These are phyloP conservation scores for Amauroascus verrucosus DNA, from an alignment of 2,329 filamentous ascomycete species.

Conservation along the genomic window DNA sequence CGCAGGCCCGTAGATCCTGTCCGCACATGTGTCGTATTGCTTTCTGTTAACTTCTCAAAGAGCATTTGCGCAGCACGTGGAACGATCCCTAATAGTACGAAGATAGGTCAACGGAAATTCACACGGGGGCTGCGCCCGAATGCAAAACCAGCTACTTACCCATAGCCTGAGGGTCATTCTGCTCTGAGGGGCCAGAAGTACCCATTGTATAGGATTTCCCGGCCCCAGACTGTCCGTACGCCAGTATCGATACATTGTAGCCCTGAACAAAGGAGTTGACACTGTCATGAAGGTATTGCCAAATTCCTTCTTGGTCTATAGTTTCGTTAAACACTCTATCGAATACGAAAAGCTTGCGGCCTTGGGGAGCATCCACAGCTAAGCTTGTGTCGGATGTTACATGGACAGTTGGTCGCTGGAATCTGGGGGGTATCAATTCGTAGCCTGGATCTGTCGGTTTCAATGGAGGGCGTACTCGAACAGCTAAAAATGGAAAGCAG, in stretches of 20 bases:
- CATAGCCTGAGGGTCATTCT: constrained; percentile 60
- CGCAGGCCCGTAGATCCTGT: constrained; percentile 66
- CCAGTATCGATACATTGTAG: constrained; percentile 95
- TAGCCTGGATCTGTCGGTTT: constrained; percentile 77
- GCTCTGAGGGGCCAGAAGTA: constrained; percentile 74
- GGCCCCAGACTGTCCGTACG: constrained; percentile 93
- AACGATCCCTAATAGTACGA: constrained; percentile 63
- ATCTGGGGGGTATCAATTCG: constrained; percentile 90
- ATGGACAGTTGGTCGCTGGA: constrained; percentile 85
- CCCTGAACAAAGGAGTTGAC: constrained; percentile 84
- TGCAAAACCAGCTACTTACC: constrained; percentile 46
- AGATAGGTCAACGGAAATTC: background rate
- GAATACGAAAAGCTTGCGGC: constrained; percentile 91
- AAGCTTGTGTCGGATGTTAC: constrained; percentile 76
- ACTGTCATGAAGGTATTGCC: constrained; percentile 87
- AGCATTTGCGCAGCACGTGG: constrained; percentile 76
- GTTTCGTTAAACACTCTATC: constrained; percentile 86
- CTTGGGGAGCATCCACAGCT: constrained; percentile 80
- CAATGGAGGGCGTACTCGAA: constrained; percentile 83
- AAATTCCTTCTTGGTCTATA: constrained; percentile 75
- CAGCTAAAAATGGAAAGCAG: constrained; percentile 49
- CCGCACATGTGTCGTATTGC: constrained; percentile 41
- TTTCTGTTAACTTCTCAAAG: constrained; percentile 56
- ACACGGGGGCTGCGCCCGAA: background rate
- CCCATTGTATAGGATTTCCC: constrained; percentile 99